A percentile compares a stretch with the other conserved stretches of the same genome.
phyloP scores from a whole-genome alignment of 2,329 filamentous ascomycete genomes.

The Xylariaceae sp. region DNA sequence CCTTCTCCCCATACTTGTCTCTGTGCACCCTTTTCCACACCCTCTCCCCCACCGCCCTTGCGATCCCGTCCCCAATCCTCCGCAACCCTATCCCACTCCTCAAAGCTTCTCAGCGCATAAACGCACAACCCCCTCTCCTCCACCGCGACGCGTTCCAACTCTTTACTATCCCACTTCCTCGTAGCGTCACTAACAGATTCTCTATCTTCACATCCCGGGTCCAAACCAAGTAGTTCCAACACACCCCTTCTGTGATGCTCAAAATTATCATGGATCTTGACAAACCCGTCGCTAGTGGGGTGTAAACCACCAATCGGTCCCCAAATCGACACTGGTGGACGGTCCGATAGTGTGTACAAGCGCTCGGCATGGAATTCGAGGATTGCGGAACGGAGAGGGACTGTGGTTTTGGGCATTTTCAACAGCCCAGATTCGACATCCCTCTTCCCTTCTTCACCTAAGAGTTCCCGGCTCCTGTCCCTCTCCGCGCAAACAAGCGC shows the following conservation, averaged over 20 bases:
- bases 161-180: conserved; percentile 38
- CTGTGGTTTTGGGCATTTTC: conserved; percentile 38
- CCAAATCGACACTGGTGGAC: conserved; percentile 32
- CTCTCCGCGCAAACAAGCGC: conserved; percentile 41
- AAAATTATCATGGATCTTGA: conserved; percentile 54
- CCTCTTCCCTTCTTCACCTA: not conserved
- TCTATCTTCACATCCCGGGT: conserved; percentile 27
- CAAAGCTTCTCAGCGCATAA: conserved; percentile 45
- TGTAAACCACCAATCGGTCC: conserved; percentile 49
- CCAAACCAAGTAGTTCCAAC: conserved; percentile 40
- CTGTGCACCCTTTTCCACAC: too few species aligned
- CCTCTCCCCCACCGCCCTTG: too few species aligned
- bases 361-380: conserved; percentile 52
- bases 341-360: conserved; percentile 42
- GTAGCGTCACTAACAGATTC: conserved; percentile 38
- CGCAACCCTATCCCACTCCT: conserved; percentile 48
- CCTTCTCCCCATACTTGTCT: too few species aligned
- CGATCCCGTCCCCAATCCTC: too few species aligned
- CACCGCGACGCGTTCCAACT: conserved; percentile 45
- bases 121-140: conserved; percentile 39
- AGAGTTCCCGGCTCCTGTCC: conserved; percentile 11
- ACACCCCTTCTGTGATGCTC: conserved; percentile 45
- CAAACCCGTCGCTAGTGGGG: conserved; percentile 45
- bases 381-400: conserved; percentile 43
- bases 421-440: too few species aligned